Evolutionary conservation across 768 basidiomycete species (phyloP).

Genomic region (Suillus americanus): DNA sequence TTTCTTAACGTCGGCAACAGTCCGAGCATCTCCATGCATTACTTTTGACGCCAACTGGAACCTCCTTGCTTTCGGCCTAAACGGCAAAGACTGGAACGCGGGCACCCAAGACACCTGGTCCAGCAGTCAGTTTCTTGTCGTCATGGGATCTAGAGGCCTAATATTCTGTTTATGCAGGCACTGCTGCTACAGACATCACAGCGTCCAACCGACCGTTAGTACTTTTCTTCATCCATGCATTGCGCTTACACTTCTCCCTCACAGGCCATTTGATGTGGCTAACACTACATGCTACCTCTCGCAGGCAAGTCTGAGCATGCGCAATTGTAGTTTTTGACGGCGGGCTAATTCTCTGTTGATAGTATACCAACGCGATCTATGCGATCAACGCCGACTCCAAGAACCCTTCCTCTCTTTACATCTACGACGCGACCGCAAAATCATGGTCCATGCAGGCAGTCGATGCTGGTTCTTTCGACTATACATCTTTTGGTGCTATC

Average conservation of each 20-base stretch:
- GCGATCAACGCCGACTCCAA: constrained; percentile 75
- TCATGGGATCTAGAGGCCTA: background rate
- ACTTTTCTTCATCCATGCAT: constrained; percentile 3
- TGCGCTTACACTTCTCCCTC: constrained; percentile 3
- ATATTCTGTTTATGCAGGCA: constrained; percentile 18
- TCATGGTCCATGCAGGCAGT: constrained; percentile 79
- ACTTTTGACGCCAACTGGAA: constrained; percentile 82
- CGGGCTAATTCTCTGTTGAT: constrained; percentile 14
- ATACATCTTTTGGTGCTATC: constrained; percentile 63
- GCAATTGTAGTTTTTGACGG: background rate
- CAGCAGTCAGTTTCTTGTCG: constrained; percentile 37
- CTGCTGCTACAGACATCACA: constrained; percentile 64
- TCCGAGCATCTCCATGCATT: constrained; percentile 57
- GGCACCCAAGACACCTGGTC: constrained; percentile 72
- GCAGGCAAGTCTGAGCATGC: constrained; percentile 40
- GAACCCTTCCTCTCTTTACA: constrained; percentile 70
- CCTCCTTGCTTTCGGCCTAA: constrained; percentile 82
- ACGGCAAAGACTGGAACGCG: constrained; percentile 81
- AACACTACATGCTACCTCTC: constrained; percentile 74
- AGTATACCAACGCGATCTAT: constrained; percentile 88
- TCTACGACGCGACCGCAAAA: constrained; percentile 71
- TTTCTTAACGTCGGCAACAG: constrained; percentile 34
- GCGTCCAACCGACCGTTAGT: constrained; percentile 71
- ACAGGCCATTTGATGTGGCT: constrained; percentile 62
- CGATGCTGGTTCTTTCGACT: constrained; percentile 56